These are phyloP conservation scores for Stagonosporopsis chrysanthemi DNA, from an alignment of 2,329 filamentous ascomycete genomes.

Conservation along the genomic window DNA sequence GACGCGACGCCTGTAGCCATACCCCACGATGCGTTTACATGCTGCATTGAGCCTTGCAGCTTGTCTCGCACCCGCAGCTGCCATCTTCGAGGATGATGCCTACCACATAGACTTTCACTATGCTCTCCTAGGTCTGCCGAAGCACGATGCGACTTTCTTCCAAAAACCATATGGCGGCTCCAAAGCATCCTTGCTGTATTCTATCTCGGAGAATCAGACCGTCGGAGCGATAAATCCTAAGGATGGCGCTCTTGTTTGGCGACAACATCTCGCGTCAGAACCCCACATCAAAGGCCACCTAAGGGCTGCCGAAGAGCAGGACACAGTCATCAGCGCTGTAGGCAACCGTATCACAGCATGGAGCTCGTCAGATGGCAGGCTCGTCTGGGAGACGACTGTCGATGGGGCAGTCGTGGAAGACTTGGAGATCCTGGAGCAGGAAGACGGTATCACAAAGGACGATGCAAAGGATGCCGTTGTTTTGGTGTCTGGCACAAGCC, in stretches of 20 bases:
- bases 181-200: conserved; percentile 89
- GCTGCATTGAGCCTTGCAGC: conserved; percentile 47
- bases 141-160: conserved; percentile 89
- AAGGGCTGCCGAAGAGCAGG: conserved; percentile 78
- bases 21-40: conserved; percentile 48
- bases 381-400: conserved; percentile 75
- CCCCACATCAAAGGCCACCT: conserved; percentile 56
- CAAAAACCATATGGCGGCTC: conserved; percentile 83
- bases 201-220: conserved; percentile 82
- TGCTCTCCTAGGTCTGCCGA: conserved; percentile 83
- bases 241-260: conserved; percentile 85
- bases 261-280: conserved; percentile 71
- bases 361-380: conserved; percentile 82
- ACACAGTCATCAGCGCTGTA: conserved; percentile 76
- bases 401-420: conserved; percentile 66
- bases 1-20: conserved; percentile 17
- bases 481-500: conserved; percentile 66
- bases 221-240: conserved; percentile 89
- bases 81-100: conserved; percentile 90
- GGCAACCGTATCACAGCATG: conserved; percentile 77
- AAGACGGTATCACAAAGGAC: conserved; percentile 59
- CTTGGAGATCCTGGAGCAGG: conserved; percentile 78
- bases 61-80: conserved; percentile 62
- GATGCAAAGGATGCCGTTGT: conserved; percentile 73
- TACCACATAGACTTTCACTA: conserved; percentile 93